phyloP scores from a whole-genome alignment of 768 basidiomycete genomes.

The Boletus sp. region DNA sequence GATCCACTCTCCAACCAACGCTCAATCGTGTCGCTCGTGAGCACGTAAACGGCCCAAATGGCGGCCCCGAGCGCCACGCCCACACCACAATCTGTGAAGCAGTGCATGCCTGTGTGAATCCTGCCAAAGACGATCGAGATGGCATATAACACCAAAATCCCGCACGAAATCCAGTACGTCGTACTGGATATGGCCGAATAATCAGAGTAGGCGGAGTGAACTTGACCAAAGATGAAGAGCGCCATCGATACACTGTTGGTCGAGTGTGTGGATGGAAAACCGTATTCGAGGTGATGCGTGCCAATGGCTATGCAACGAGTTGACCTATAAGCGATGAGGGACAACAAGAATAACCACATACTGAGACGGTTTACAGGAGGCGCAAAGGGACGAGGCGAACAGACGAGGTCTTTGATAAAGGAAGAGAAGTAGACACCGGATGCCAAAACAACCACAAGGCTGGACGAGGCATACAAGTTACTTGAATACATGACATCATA shows the following conservation, averaged over 20 bases:
- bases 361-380: constrained; percentile 91
- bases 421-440: constrained; percentile 86
- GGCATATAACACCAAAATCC: constrained; percentile 53
- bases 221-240: constrained; percentile 64
- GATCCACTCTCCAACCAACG: constrained; percentile 37
- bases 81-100: constrained; percentile 66
- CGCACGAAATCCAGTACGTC: constrained; percentile 41
- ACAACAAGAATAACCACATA: constrained; percentile 36
- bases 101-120: constrained; percentile 87
- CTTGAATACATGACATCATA: not conserved
- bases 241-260: constrained; percentile 90
- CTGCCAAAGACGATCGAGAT: constrained; percentile 76
- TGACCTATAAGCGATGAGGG: not conserved
- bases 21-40: constrained; percentile 39
- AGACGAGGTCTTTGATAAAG: constrained; percentile 84
- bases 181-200: constrained; percentile 42
- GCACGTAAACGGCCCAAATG: constrained; percentile 52
- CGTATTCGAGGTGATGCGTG: constrained; percentile 84
- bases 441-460: constrained; percentile 66
- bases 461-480: constrained; percentile 23
- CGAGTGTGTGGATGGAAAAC: constrained; percentile 94
- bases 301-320: constrained; percentile 54
- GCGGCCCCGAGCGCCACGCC: constrained; percentile 62
- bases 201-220: constrained; percentile 47
- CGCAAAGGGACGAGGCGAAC: constrained; percentile 84